These are phyloP conservation scores for Fonsecaea monophora DNA, from an alignment of 2,329 filamentous ascomycete species.

Conservation along the genomic window DNA sequence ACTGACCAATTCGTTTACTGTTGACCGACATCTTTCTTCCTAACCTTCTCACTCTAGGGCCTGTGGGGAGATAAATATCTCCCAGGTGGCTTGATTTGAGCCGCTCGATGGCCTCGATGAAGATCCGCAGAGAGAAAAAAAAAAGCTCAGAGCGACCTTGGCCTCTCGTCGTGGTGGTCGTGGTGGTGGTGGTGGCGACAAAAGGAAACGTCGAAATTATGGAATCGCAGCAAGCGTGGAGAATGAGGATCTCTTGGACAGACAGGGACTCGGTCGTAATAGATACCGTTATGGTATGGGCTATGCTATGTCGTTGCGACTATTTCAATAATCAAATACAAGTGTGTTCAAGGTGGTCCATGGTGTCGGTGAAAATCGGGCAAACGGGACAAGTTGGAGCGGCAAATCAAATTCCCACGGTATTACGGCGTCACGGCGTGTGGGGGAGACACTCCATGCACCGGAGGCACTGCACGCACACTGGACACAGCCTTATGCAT, in stretches of 20 bases:
- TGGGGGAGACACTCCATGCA: background rate
- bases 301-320: background rate
- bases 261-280: background rate
- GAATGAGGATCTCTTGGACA: background rate
- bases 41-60: no score
- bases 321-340: background rate
- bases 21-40: conserved; percentile 2
- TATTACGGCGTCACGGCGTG: background rate
- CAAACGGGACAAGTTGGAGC: conserved; percentile 6
- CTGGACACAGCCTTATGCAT: background rate
- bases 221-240: background rate
- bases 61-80: background rate
- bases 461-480: no score
- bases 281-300: background rate
- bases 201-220: background rate
- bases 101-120: no score
- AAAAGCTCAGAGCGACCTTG: no score
- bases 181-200: no score
- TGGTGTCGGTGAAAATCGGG: conserved; percentile 4
- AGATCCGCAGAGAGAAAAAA: no score
- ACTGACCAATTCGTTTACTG: conserved; percentile 2
- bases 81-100: no score
- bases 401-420: conserved; percentile 1
- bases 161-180: no score
- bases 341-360: background rate